Evolutionary conservation across 2,329 filamentous ascomycete genomes (phyloP).

Genomic region (Didymella segeticola): DNA sequence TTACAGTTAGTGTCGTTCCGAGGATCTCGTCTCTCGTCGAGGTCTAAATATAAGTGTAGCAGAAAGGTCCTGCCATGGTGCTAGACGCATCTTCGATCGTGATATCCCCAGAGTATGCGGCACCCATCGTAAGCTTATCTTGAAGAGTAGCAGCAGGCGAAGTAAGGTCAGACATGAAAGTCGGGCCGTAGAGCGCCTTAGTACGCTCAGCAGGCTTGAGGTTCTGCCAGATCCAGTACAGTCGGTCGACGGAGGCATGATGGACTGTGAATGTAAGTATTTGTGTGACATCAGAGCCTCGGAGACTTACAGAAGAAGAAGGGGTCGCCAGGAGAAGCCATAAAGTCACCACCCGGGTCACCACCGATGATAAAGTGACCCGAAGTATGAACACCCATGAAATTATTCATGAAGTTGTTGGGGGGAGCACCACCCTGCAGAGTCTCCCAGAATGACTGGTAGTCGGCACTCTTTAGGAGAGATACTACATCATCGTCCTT

Average conservation of each 20-base stretch:
- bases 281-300: too few relatives aligned
- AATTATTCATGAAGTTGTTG: constrained; percentile 41
- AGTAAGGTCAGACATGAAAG: constrained; percentile 51
- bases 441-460: constrained; percentile 41
- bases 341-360: constrained; percentile 56
- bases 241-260: constrained; percentile 53
- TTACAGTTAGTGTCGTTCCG: not conserved
- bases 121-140: constrained; percentile 50
- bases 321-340: constrained; percentile 55
- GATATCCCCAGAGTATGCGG: constrained; percentile 39
- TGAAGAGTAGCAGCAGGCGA: constrained; percentile 55
- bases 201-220: constrained; percentile 48
- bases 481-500: constrained; percentile 22
- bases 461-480: constrained; percentile 21
- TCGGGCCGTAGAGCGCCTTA: constrained; percentile 50
- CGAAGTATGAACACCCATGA: constrained; percentile 54
- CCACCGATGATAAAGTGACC: constrained; percentile 57
- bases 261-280: constrained; percentile 38
- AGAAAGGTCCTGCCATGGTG: constrained; percentile 54
- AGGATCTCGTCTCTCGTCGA: too few relatives aligned
- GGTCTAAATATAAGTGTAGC: constrained; percentile 52
- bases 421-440: constrained; percentile 45
- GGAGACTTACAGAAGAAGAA: constrained; percentile 48
- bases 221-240: constrained; percentile 60
- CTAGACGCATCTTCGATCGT: constrained; percentile 52